Conservation (phyloP, 2,329 filamentous ascomycete genomes). For the Colletotrichum spaethianum region DNA sequence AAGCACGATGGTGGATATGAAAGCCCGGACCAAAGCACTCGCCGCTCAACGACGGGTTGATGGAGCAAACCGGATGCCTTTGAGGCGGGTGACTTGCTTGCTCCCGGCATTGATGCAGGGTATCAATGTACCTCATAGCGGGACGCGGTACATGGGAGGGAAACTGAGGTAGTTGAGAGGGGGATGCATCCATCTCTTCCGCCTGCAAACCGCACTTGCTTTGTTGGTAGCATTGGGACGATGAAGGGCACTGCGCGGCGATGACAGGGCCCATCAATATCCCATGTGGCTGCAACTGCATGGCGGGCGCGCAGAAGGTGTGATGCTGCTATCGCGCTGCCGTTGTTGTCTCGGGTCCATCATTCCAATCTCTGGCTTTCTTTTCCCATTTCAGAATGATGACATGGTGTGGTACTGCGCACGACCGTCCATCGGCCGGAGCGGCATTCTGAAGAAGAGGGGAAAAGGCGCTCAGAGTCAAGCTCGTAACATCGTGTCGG, state of each 20-base stretch:
- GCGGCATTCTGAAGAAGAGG: constrained; percentile 12
- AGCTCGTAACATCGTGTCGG: constrained; percentile 7
- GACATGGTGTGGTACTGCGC: background rate
- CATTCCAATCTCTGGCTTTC: constrained; percentile 15
- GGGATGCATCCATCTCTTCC: background rate
- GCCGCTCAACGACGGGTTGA: constrained; percentile 12
- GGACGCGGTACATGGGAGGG: background rate
- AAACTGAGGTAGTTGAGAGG: background rate
- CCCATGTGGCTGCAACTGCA: constrained; percentile 22
- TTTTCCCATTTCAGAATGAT: background rate
- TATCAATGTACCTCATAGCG: constrained; percentile 8
- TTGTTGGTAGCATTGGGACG: constrained; percentile 11
- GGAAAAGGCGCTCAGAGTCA: background rate
- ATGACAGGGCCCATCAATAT: background rate
- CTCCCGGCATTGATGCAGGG: constrained; percentile 2
- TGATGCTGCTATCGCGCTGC: constrained; percentile 4
- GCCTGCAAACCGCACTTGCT: constrained; percentile 4
- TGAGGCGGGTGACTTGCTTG: constrained; percentile 8
- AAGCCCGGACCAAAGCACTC: constrained; percentile 2
- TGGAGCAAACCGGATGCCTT: constrained; percentile 22
- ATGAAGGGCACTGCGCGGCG: background rate
- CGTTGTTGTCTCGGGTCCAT: background rate
- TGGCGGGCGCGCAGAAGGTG: constrained; percentile 24
- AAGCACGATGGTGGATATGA: constrained; percentile 32
- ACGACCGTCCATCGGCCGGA: constrained; percentile 2